Evolutionary conservation across 2,329 filamentous ascomycete species (phyloP), one percentile per base, ranked within the genome.

Genomic region (Byssoonygena ceratinophila): DNA sequence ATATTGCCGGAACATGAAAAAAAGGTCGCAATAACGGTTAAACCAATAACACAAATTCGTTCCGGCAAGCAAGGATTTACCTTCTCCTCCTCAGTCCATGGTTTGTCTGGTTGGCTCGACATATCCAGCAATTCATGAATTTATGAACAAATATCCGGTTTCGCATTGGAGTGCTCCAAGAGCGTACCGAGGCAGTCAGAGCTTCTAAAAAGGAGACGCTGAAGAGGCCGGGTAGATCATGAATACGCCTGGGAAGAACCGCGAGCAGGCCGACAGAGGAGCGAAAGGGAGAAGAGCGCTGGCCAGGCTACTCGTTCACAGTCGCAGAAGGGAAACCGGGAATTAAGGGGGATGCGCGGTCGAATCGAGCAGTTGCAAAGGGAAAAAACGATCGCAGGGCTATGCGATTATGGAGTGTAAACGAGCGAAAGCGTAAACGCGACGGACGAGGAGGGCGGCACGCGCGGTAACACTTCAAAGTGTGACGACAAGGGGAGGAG

Each of bases 61-160:
- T 23, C 44, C 20, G 31, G 36, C 14, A 43, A 47, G 41, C 25
- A 12, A 45, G 22, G 18, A 41, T 45, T 54, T 70, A 71, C 69
- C 68, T 68, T 72, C 66, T 72, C 69, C 63, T 71, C 69, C 63
- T 72, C 69, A 31, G 67, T 66, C 69, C 69, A 72, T 63, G 64
- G 64, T 59, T 62, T 67, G 59, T 71, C 69, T 53, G 64, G 58
- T 68, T 59, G 63, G 64, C 65, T 67, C 64, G 69, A 71, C 69
- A 72, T 72, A 61, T 69, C 67, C 68, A 62, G 60, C 44, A 43
- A 46, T n/a, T 54, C 51, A 54, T 56, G 23, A 47, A 56, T 25
- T n/a, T 40, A 25, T 34, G 9, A 37, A n/a, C 16, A n/a, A n/a
- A 27, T 44, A 25, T 12, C 29, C 53, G 50, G 47, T 31, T 43